phyloP scores from a whole-genome alignment of 129 eudicot genomes.

The Chrysanthemum makinoi region DNA sequence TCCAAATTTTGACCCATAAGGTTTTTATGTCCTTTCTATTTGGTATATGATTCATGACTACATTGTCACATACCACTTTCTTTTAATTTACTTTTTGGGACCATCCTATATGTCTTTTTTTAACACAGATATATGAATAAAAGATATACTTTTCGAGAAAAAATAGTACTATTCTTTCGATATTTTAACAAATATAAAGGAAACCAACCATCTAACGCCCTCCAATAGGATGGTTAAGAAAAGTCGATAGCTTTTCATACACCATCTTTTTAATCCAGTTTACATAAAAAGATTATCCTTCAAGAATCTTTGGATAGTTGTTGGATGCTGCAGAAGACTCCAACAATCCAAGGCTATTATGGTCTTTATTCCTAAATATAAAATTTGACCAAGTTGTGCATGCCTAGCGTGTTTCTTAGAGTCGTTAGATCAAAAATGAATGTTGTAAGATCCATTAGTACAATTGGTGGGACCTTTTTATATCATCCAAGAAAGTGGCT shows the following conservation, averaged over 20 bases:
- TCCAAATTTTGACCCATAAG: conserved; percentile 44
- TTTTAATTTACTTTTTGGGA: conserved; percentile 1
- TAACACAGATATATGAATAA: no score
- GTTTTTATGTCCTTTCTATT: conserved; percentile 17
- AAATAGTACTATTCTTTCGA: no score
- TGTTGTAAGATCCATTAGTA: conserved; percentile 21
- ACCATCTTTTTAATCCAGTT: neutral
- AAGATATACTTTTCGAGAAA: no score
- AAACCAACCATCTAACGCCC: no score
- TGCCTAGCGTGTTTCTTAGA: conserved; percentile 26
- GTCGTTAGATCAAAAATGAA: conserved; percentile 19
- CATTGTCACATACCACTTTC: conserved; percentile 11
- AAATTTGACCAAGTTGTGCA: conserved; percentile 39
- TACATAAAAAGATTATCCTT: neutral
- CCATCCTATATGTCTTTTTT: neutral
- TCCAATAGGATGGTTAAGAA: neutral
- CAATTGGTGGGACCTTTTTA: conserved; percentile 27
- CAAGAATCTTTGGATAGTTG: neutral
- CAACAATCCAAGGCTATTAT: conserved; percentile 15
- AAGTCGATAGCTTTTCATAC: neutral
- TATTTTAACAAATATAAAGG: no score
- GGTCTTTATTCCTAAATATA: conserved; percentile 22
- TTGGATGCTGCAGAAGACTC: conserved; percentile 1
- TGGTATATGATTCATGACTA: neutral
- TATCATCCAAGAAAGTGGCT: neutral